Base-by-base conservation (phyloP, 23 red algal genomes). In the Agarophyton chilense region DNA sequence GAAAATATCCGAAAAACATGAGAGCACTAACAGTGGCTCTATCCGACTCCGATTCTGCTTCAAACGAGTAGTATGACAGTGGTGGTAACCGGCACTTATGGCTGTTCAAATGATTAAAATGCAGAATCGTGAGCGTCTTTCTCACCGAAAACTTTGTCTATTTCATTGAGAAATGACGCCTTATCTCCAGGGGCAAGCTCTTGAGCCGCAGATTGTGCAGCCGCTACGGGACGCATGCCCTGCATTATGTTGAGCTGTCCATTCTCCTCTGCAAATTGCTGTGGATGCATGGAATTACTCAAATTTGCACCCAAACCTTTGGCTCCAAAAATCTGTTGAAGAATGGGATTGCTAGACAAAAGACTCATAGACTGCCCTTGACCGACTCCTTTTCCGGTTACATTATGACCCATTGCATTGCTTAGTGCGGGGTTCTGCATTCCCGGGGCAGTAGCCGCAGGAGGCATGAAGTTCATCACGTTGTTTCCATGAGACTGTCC, bases 331-430 rank as follows among this genome's bases (percentile, higher is more conserved):
- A 38, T 38, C 33, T 66, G 61, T 38, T 66, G 61, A 66, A 66
- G 61, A 38, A 66, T 66, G 2, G 14, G 61, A 24, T 34, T 66
- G 33, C 61, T 38, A 3, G 61, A 66, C 3, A 66, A 24, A 21
- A 66, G 2, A 24, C 24, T 66, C 34, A 66, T 32, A 11, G 26
- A 35, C 25, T 66, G 61, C 16, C 61, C 61, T 66, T 66, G 61
- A 13, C 61, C 61, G 34, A 66, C 29, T 16, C 26, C 34, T 32
- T 66, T 66, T 34, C 61, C 61, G 1, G 61, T 38, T 2, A 66
- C 61, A 66, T 66, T 66, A 66, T 21, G 29, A 66, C 22, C 61
- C 8, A 66, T 66, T 11, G 61, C 22, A 66, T 66, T 66, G 61
- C 61, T 66, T 10, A 66, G 61, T 38, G 61, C 25, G 2, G 61